Evolutionary conservation across 805 yeast genomes (phyloP).

Genomic region (Priceomyces fermenticarens): DNA sequence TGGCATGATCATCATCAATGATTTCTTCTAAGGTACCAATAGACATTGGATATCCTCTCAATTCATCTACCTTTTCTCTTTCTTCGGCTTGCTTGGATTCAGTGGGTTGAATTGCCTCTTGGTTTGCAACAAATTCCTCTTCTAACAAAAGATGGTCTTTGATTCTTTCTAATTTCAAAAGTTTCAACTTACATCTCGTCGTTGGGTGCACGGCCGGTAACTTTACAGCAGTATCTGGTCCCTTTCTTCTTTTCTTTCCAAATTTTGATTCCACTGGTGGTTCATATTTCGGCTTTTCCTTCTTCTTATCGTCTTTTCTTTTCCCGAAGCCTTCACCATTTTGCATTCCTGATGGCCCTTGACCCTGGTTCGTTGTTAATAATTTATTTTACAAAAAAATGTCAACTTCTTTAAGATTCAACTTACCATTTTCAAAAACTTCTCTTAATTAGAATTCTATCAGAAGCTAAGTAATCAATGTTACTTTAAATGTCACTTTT

Average conservation of each 20-base stretch:
- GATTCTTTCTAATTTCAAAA: slow-evolving; percentile 90
- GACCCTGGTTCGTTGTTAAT: slow-evolving; percentile 37
- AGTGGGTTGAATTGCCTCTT: slow-evolving; percentile 91
- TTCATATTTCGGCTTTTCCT: slow-evolving; percentile 94
- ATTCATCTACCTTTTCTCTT: slow-evolving; percentile 89
- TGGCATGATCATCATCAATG: slow-evolving; percentile 98
- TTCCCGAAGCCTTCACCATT: slow-evolving; percentile 46
- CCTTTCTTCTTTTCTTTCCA: slow-evolving; percentile 91
- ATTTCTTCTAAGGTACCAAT: slow-evolving; percentile 96
- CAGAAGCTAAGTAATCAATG: too few species aligned
- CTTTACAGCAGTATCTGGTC: slow-evolving; percentile 80
- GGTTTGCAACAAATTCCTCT: slow-evolving; percentile 93
- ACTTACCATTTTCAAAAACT: background rate
- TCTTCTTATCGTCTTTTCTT: slow-evolving; percentile 61
- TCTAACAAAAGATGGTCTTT: slow-evolving; percentile 93
- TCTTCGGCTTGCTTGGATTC: slow-evolving; percentile 97
- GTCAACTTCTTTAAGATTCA: background rate
- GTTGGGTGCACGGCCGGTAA: slow-evolving; percentile 87
- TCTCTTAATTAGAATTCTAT: too few species aligned
- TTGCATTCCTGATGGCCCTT: slow-evolving; percentile 54
- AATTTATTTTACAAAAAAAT: background rate
- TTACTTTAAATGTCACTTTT: too few species aligned
- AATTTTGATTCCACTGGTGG: slow-evolving; percentile 96
- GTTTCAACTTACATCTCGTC: slow-evolving; percentile 88
- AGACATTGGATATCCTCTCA: slow-evolving; percentile 95